Evolutionary conservation across 257 asterid genomes (phyloP), one percentile per base, ranked within the genome.

Genomic region (Paraleonurus japonicus): DNA sequence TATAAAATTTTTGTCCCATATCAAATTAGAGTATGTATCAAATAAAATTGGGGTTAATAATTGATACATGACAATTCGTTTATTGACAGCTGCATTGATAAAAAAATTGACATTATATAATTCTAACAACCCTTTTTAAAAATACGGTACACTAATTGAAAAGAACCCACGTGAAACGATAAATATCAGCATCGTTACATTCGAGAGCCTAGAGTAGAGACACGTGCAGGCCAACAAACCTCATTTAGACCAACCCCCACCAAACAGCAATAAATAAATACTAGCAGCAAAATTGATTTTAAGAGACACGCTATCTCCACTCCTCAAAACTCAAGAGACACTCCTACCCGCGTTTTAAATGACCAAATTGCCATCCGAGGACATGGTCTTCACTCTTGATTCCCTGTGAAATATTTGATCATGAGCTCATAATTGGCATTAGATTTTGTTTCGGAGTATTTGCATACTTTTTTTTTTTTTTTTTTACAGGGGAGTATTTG

Each of bases 161-260:
- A 53, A 23, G 32, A 51, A 0, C 24, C 58, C 70, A 68, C 50
- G 75, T 63, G 76, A 67, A 39, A 24, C 15, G 61, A 20, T 22
- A 9, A 48, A 3, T 12, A 48, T 3, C 7, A 23, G 16, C 58
- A 2, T 39, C 75, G 75, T 72, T 66, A 48, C 13, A 66, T 37
- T 71, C 78, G 68, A 66, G 58, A 57, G 16, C n/a, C n/a, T n/a
- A n/a, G n/a, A 4, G 35, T n/a, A 19, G 37, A 35, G 70, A 72
- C 78, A 77, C 81, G 78, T 77, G 81, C 67, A 50, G 71, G 71
- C 62, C 61, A 39, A 39, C 77, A 47, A 60, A 60, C 60, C 73
- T 20, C 15, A 54, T 47, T 57, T 30, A 59, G 15, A 28, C 51
- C 12, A 17, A 16, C 51, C 19, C 39, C 23, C 61, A 45, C 57